Base-by-base conservation (phyloP, 345 rosid species). In the Mallotus nudiflorus region DNA sequence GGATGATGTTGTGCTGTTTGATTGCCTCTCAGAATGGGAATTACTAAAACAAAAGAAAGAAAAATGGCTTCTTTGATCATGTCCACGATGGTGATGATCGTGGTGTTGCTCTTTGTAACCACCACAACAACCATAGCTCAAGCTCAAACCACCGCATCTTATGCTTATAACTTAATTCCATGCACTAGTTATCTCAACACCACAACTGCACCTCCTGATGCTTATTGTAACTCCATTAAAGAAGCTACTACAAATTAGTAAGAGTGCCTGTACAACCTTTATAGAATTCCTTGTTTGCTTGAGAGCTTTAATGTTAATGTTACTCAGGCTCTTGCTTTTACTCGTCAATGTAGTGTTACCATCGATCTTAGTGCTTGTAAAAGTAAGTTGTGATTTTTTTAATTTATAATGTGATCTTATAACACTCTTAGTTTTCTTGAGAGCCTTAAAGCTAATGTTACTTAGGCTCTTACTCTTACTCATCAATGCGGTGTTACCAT, bases 191-290 rank as follows among this genome's bases (percentile, higher is more conserved):
- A 35, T 74, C 44, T 90, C 22, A 75, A 69, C 68, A 40, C 81
- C 65, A 83, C 85, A 2, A 33, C 75, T 40, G 74, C 6, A 9
- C 92, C 96, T 16, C 42, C 84, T 9, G 63, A 7, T 31, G 62
- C 0, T 5, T 90, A 92, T 80, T 90, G 96, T 56, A 52, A 65
- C 55, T 57, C 89, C 13, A 86, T 90, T 76, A 88, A 74, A 63
- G 81, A 88, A 6, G 85, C 96, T 0, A 88, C 88, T 1, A 20
- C 35, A 8, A 75, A 71, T 82, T 33, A 0, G 42, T 2, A n/a
- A n/a, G n/a, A n/a, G n/a, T 90, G 96, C 71, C 91, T 90, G 33
- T 90, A 92, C 75, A 78, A 60, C 28, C 72, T 90, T 59, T 90
- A 85, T 45, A 85, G 2, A 2, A 77, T 84, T 29, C 87, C 96